Evolutionary conservation across 2,329 filamentous ascomycete species (phyloP).

Genomic region (Mollisiaceae sp.): DNA sequence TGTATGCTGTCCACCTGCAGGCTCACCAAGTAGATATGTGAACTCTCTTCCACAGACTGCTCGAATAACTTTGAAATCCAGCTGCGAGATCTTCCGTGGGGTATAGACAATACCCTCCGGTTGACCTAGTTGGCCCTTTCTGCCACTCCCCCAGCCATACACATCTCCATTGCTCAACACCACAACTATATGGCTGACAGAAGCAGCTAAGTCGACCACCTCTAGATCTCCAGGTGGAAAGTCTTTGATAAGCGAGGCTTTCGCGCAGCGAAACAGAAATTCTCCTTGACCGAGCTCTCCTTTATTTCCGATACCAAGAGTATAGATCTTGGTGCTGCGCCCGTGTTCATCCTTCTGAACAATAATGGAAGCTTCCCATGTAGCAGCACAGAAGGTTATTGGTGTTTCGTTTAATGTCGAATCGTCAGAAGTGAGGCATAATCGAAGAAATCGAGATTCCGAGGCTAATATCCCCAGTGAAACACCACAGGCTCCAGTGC

Average conservation of each 20-base stretch:
- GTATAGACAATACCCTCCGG: slow-evolving; percentile 57
- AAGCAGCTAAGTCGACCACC: slow-evolving; percentile 71
- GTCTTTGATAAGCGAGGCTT: slow-evolving; percentile 55
- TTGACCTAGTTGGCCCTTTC: slow-evolving; percentile 82
- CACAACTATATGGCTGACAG: slow-evolving; percentile 78
- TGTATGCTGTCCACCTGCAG: slow-evolving; percentile 61
- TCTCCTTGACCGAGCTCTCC: slow-evolving; percentile 74
- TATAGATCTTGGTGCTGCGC: slow-evolving; percentile 58
- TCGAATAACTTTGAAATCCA: slow-evolving; percentile 65
- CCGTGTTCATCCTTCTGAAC: slow-evolving; percentile 53
- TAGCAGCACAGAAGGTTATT: slow-evolving; percentile 64
- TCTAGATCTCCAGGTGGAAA: slow-evolving; percentile 67
- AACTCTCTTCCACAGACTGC: slow-evolving; percentile 86
- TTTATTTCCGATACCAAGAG: slow-evolving; percentile 68
- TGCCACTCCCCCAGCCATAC: slow-evolving; percentile 87
- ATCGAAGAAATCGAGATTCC: slow-evolving; percentile 29
- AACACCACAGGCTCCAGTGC: slow-evolving; percentile 59
- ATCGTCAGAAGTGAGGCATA: slow-evolving; percentile 30
- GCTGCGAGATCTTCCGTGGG: slow-evolving; percentile 64
- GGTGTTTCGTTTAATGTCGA: slow-evolving; percentile 37
- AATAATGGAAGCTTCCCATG: slow-evolving; percentile 77
- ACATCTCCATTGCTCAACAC: slow-evolving; percentile 77
- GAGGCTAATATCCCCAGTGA: slow-evolving; percentile 15
- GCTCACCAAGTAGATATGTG: slow-evolving; percentile 70
- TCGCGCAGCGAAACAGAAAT: slow-evolving; percentile 54